Conservation (phyloP, 371 early-diverging fungal species). For the Blakeslea trispora region DNA sequence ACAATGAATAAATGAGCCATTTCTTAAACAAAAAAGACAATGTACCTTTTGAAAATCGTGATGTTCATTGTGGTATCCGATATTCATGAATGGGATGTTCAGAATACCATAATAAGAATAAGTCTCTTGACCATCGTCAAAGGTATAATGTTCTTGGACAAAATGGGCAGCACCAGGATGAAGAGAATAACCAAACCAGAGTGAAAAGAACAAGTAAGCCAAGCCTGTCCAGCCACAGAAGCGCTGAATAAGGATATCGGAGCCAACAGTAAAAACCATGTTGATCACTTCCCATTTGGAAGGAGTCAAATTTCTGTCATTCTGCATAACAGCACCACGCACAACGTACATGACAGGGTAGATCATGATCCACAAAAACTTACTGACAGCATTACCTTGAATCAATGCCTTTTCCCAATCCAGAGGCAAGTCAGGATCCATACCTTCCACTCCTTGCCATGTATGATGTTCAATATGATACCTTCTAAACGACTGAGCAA, state of each 20-base stretch:
- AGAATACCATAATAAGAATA: conserved; percentile 96
- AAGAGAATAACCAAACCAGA: conserved; percentile 88
- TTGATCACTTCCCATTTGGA: conserved; percentile 86
- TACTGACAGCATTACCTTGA: conserved; percentile 70
- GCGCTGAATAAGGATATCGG: conserved; percentile 59
- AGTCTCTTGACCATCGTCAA: conserved; percentile 94
- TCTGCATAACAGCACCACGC: conserved; percentile 78
- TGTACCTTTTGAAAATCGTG: conserved; percentile 91
- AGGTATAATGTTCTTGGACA: conserved; percentile 97
- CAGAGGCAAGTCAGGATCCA: conserved; percentile 94
- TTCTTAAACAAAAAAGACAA: too few species aligned
- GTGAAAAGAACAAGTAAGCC: conserved; percentile 74
- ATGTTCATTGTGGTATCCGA: conserved; percentile 97
- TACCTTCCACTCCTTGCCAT: conserved; percentile 94
- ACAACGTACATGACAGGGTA: conserved; percentile 92
- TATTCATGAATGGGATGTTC: conserved; percentile 84
- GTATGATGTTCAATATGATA: conserved; percentile 97
- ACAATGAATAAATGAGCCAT: not conserved
- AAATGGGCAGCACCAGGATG: conserved; percentile 98
- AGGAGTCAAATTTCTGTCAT: conserved; percentile 61
- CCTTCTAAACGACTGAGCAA: conserved; percentile 84
- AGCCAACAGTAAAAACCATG: conserved; percentile 62
- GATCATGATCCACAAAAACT: conserved; percentile 82
- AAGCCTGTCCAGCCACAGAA: conserved; percentile 73
- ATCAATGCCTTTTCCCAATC: conserved; percentile 86